Evolutionary conservation across 768 basidiomycete species (phyloP).

Genomic region (Gymnopilus dilepis): DNA sequence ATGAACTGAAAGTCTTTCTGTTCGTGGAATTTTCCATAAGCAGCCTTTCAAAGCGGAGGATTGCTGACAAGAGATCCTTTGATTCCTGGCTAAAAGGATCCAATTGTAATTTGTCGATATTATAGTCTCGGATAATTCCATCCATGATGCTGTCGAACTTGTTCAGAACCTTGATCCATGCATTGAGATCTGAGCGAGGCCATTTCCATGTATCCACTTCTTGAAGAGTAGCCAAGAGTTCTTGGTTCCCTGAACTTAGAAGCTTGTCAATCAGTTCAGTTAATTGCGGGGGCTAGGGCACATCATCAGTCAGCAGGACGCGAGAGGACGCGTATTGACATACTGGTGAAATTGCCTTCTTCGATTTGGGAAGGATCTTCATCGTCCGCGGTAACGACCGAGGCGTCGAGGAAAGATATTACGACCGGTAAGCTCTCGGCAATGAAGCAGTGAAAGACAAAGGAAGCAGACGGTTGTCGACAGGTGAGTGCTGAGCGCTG

Average conservation of each 20-base stretch:
- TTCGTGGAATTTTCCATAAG: constrained; percentile 98
- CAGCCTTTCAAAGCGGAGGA: constrained; percentile 87
- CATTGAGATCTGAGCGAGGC: constrained; percentile 95
- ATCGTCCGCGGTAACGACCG: constrained; percentile 66
- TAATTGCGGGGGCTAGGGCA: constrained; percentile 76
- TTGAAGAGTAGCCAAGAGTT: constrained; percentile 70
- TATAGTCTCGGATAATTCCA: constrained; percentile 81
- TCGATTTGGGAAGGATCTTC: constrained; percentile 89
- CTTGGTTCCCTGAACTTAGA: constrained; percentile 66
- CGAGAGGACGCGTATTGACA: constrained; percentile 35
- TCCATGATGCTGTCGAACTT: constrained; percentile 92
- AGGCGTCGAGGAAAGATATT: constrained; percentile 30
- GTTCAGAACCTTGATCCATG: constrained; percentile 96
- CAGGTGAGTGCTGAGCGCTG: constrained; percentile 6
- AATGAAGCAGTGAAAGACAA: no score
- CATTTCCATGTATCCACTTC: constrained; percentile 87
- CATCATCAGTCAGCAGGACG: constrained; percentile 25
- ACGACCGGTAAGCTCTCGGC: constrained; percentile 1
- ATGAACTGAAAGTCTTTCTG: constrained; percentile 93
- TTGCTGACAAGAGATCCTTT: constrained; percentile 77
- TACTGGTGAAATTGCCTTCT: constrained; percentile 81
- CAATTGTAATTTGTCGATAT: constrained; percentile 83
- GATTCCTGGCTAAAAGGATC: constrained; percentile 76
- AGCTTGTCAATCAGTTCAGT: constrained; percentile 80
- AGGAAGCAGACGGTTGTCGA: neutral